Evolutionary conservation across 2,329 filamentous ascomycete species (phyloP).

Genomic region (Huntiella bhutanensis): DNA sequence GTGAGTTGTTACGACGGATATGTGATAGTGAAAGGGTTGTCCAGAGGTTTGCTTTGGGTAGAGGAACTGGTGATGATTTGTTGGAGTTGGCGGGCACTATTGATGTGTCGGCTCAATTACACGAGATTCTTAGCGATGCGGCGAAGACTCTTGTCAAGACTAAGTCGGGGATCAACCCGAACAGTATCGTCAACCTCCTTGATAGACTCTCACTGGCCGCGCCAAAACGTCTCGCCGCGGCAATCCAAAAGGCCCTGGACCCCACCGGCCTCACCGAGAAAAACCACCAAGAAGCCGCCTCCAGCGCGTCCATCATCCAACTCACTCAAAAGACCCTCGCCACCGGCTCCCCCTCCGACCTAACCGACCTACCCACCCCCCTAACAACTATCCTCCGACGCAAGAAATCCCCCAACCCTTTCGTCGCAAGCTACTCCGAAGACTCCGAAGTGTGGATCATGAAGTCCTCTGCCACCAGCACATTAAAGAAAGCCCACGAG

Average conservation of each 20-base stretch:
- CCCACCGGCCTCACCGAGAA: conserved; percentile 66
- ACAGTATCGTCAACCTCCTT: conserved; percentile 27
- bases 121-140: neutral
- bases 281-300: conserved; percentile 58
- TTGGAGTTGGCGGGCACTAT: conserved; percentile 70
- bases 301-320: conserved; percentile 43
- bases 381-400: conserved; percentile 13
- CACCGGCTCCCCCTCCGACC: conserved; percentile 42
- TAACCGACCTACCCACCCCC: conserved; percentile 33
- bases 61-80: conserved; percentile 83
- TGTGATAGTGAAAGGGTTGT: conserved; percentile 78
- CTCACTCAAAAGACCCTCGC: conserved; percentile 54
- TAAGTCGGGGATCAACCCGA: neutral
- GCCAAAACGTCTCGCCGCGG: conserved; percentile 47
- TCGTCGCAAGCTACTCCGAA: conserved; percentile 39
- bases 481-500: conserved; percentile 47
- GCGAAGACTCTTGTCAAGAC: neutral
- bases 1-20: conserved; percentile 49
- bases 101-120: conserved; percentile 40
- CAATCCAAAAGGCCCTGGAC: conserved; percentile 66
- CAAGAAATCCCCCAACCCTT: conserved; percentile 26
- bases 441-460: conserved; percentile 45
- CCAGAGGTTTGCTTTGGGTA: conserved; percentile 82
- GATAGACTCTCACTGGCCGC: conserved; percentile 45
- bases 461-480: conserved; percentile 47